These are phyloP conservation scores for Claviceps citrina DNA, from an alignment of 2,329 filamentous ascomycete species.

Conservation along the genomic window DNA sequence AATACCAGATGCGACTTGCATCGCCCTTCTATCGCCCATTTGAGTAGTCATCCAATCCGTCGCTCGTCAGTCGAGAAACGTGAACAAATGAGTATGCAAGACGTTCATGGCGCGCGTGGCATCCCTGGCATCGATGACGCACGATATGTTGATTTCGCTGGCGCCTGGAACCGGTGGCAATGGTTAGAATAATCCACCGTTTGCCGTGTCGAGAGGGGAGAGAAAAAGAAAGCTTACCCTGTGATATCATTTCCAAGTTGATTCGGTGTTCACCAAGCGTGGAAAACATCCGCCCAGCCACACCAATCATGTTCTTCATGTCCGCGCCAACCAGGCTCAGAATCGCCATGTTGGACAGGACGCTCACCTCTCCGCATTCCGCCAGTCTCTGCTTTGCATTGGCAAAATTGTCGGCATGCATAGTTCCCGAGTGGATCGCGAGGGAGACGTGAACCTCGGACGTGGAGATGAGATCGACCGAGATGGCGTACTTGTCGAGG, in stretches of 20 bases:
- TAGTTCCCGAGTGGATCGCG: slow-evolving; percentile 73
- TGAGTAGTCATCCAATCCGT: slow-evolving; percentile 1
- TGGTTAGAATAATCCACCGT: not conserved
- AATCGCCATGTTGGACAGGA: slow-evolving; percentile 87
- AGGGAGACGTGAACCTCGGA: slow-evolving; percentile 96
- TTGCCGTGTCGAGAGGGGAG: too few relatives aligned
- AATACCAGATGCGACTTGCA: too few relatives aligned
- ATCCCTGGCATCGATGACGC: slow-evolving; percentile 83
- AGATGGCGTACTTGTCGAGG: slow-evolving; percentile 71
- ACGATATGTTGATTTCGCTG: slow-evolving; percentile 98
- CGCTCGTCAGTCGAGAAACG: slow-evolving; percentile 64
- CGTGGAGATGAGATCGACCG: slow-evolving; percentile 90
- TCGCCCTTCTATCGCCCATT: not conserved
- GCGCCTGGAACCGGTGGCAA: slow-evolving; percentile 43
- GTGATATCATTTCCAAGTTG: slow-evolving; percentile 99
- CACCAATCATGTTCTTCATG: slow-evolving; percentile 94
- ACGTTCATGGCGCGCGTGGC: slow-evolving; percentile 91
- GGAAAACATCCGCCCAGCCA: slow-evolving; percentile 87
- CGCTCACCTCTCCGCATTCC: slow-evolving; percentile 76
- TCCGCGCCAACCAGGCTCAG: slow-evolving; percentile 86
- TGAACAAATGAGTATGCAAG: slow-evolving; percentile 91
- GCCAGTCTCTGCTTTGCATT: slow-evolving; percentile 56
- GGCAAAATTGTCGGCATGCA: slow-evolving; percentile 45
- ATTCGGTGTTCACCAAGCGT: slow-evolving; percentile 85
- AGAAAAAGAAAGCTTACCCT: slow-evolving; percentile 69